Conservation (phyloP, 495 filamentous ascomycete genomes). For the Neurospora sublineolata region DNA sequence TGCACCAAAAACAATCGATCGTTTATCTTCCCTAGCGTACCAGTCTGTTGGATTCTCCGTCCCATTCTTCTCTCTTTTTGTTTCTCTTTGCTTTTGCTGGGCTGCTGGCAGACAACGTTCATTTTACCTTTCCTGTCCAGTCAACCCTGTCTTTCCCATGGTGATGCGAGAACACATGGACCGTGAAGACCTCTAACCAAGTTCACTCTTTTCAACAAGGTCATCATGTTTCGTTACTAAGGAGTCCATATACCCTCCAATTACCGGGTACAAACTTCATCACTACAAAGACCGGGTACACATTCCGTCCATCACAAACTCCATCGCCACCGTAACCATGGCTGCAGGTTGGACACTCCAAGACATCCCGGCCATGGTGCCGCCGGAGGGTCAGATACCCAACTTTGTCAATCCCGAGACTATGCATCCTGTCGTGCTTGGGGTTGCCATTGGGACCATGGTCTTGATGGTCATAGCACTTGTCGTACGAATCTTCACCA, state of each 20-base stretch:
- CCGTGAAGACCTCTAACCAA: neutral
- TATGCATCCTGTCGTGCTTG: constrained; percentile 9
- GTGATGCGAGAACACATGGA: neutral
- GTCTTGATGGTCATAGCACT: constrained; percentile 7
- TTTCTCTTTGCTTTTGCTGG: neutral
- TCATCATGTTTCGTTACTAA: neutral
- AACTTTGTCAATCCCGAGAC: constrained; percentile 15
- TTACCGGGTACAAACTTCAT: neutral
- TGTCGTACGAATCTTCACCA: constrained; percentile 12
- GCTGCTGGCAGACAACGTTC: neutral
- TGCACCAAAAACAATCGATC: neutral
- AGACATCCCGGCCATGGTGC: constrained; percentile 15
- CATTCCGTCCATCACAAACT: neutral
- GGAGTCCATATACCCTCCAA: neutral
- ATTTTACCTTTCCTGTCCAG: neutral
- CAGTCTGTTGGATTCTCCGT: neutral
- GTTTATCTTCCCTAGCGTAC: neutral
- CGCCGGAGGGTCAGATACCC: constrained; percentile 10
- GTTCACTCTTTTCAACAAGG: neutral
- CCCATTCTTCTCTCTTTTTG: neutral
- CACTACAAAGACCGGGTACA: neutral
- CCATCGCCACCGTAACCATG: neutral
- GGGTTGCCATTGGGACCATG: constrained; percentile 12
- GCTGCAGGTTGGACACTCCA: neutral
- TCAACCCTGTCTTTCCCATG: neutral